Evolutionary conservation across 2,329 filamentous ascomycete species (phyloP).

Genomic region (Exophiala viscosa): DNA sequence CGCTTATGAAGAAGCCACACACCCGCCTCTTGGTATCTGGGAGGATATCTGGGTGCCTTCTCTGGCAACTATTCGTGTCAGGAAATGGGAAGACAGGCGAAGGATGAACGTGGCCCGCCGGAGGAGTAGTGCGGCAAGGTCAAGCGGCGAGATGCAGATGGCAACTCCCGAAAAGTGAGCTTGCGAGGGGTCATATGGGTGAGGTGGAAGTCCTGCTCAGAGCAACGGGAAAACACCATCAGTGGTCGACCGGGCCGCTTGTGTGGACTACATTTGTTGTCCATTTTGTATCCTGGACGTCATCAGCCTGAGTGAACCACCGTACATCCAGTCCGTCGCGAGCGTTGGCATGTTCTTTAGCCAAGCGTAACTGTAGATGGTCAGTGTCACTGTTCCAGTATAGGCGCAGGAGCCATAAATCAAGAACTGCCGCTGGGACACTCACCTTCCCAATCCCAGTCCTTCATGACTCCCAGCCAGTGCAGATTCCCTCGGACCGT

Average conservation of each 20-base stretch:
- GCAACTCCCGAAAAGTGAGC: no score
- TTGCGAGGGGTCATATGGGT: no score
- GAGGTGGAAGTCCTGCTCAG: no score
- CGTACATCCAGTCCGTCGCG: background rate
- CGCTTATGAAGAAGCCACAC: constrained; percentile 48
- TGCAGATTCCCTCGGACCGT: constrained; percentile 62
- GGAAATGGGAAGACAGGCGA: background rate
- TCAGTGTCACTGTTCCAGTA: background rate
- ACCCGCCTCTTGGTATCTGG: constrained; percentile 2
- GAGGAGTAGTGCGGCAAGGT: no score
- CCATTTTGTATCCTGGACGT: no score
- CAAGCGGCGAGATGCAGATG: no score
- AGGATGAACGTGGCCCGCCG: background rate
- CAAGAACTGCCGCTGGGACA: constrained; percentile 10
- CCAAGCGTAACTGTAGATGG: background rate
- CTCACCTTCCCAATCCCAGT: constrained; percentile 67
- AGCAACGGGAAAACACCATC: background rate
- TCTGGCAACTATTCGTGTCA: background rate
- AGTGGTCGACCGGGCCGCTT: no score
- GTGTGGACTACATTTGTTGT: no score
- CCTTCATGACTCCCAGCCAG: constrained; percentile 67
- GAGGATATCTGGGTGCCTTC: constrained; percentile 1
- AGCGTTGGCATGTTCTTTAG: background rate
- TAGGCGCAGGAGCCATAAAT: background rate
- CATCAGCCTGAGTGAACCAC: no score